Conservation (phyloP, 2,329 filamentous ascomycete species). For the Aureobasidium namibiae region DNA sequence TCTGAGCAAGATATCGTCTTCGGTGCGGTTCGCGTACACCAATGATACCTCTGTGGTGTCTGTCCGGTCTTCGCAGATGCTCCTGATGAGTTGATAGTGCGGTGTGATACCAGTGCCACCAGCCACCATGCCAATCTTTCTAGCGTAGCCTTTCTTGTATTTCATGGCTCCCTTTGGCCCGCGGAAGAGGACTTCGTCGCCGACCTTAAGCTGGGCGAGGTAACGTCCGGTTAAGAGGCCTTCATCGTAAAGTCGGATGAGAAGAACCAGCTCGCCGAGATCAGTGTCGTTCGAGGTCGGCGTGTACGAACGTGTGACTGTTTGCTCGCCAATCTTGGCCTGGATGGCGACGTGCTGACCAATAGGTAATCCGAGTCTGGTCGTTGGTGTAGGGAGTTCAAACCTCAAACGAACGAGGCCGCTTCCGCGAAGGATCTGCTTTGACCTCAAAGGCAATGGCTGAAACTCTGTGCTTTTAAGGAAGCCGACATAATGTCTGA, state of each 20-base stretch:
- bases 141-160: conserved; percentile 37
- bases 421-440: conserved; percentile 17
- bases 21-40: conserved; percentile 51
- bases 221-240: conserved; percentile 41
- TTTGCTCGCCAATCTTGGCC: conserved; percentile 18
- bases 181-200: conserved; percentile 43
- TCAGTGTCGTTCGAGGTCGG: conserved; percentile 25
- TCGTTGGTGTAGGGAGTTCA: conserved; percentile 17
- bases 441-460: conserved; percentile 34
- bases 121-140: conserved; percentile 48
- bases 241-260: conserved; percentile 45
- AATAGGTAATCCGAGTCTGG: conserved; percentile 21
- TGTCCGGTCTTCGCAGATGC: conserved; percentile 52
- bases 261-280: conserved; percentile 41
- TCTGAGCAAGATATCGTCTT: conserved; percentile 52
- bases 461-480: conserved; percentile 44
- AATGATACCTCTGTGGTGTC: conserved; percentile 51
- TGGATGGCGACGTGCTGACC: conserved; percentile 29
- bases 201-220: conserved; percentile 39
- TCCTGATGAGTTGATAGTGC: conserved; percentile 55
- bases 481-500: conserved; percentile 31
- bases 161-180: conserved; percentile 51
- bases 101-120: conserved; percentile 48
- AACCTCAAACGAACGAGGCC: conserved; percentile 23
- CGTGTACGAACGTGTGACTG: conserved; percentile 19